Conservation (phyloP, 192 early-diverging fungal species). For the Borealophlyctis nickersoniae region DNA sequence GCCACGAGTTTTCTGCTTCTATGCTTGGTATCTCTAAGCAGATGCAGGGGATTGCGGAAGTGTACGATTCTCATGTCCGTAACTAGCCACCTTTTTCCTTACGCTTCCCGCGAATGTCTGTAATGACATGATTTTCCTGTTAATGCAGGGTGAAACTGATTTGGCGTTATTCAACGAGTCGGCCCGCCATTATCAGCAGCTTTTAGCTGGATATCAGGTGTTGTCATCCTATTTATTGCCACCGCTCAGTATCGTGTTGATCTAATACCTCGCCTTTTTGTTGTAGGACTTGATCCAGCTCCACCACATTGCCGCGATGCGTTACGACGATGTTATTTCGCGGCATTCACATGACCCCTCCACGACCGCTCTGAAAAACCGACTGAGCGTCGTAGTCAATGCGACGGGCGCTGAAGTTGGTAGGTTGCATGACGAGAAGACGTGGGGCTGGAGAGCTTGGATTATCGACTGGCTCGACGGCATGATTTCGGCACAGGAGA, state of each 20-base stretch:
- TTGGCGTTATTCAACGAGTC: slow-evolving; percentile 17
- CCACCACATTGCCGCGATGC: not conserved
- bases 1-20: slow-evolving; percentile 26
- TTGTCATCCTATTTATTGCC: no score
- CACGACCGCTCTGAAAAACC: slow-evolving; percentile 10
- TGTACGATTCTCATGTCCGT: slow-evolving; percentile 19
- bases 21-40: slow-evolving; percentile 23
- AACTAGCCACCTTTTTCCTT: not conserved
- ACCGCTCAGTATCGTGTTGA: no score
- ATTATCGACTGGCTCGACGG: slow-evolving; percentile 14
- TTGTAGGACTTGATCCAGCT: not conserved
- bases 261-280: no score
- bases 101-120: no score
- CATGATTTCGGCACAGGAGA: slow-evolving; percentile 22
- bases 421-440: slow-evolving; percentile 21
- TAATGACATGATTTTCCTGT: not conserved
- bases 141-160: slow-evolving; percentile 6
- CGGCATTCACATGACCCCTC: no score
- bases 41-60: slow-evolving; percentile 14
- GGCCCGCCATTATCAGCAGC: slow-evolving; percentile 14
- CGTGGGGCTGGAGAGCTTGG: slow-evolving; percentile 1
- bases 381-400: slow-evolving; percentile 5
- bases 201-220: slow-evolving; percentile 10
- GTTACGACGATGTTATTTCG: not conserved
- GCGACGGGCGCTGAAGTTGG: slow-evolving; percentile 22